These are phyloP conservation scores for Macrolepiota fuliginosa DNA, from an alignment of 768 basidiomycete species.

Conservation along the genomic window DNA sequence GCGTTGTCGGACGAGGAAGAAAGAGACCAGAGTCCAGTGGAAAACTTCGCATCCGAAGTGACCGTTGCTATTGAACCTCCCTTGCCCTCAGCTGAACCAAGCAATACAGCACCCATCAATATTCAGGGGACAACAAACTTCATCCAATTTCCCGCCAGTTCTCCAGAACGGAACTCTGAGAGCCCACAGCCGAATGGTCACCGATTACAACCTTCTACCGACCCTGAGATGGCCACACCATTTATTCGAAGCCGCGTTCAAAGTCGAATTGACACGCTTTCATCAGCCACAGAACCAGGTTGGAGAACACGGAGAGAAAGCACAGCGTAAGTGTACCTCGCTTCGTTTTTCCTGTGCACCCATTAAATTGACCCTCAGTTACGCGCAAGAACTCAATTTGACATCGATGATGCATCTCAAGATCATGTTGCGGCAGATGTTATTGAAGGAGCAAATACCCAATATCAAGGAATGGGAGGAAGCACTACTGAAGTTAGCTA, in stretches of 20 bases:
- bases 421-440: conserved; percentile 88
- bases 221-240: conserved; percentile 70
- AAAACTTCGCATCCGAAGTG: conserved; percentile 32
- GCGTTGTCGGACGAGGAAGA: conserved; percentile 77
- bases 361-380: conserved; percentile 39
- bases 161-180: conserved; percentile 53
- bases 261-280: conserved; percentile 64
- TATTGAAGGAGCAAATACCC: conserved; percentile 78
- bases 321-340: conserved; percentile 64
- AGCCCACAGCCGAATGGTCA: conserved; percentile 13
- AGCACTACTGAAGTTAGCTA: conserved; percentile 73
- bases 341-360: conserved; percentile 9
- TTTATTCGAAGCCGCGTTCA: conserved; percentile 85
- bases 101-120: conserved; percentile 52
- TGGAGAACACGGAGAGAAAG: conserved; percentile 90
- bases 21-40: conserved; percentile 41
- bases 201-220: conserved; percentile 64
- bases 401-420: conserved; percentile 89
- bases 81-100: conserved; percentile 37
- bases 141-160: conserved; percentile 78
- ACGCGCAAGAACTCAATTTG: conserved; percentile 79
- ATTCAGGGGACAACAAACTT: conserved; percentile 58
- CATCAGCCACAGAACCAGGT: conserved; percentile 54
- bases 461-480: conserved; percentile 88
- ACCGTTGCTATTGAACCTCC: conserved; percentile 36